These are phyloP conservation scores for Neurospora sublineolata DNA, from an alignment of 495 filamentous ascomycete genomes.

Conservation along the genomic window DNA sequence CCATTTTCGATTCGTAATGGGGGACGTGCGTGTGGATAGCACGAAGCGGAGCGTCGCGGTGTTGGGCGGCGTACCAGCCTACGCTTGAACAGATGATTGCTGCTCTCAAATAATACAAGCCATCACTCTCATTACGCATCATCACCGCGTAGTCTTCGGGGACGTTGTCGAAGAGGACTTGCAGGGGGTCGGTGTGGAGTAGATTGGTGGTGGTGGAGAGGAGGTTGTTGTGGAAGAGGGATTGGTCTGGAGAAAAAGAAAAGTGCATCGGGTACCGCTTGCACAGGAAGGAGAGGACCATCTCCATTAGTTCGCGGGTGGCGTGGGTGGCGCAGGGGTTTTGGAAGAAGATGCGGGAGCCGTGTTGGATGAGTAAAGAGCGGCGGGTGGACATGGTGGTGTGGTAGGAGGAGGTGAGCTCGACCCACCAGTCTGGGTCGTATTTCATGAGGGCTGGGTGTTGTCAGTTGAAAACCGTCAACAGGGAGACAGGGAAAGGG, in stretches of 20 bases:
- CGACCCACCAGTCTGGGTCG: constrained; percentile 84
- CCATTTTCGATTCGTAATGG: constrained; percentile 87
- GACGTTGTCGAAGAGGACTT: constrained; percentile 67
- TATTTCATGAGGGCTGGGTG: constrained; percentile 61
- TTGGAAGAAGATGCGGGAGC: constrained; percentile 50
- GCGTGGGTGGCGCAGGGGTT: constrained; percentile 72
- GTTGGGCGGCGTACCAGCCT: constrained; percentile 69
- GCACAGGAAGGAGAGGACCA: constrained; percentile 67
- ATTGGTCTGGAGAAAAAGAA: constrained; percentile 44
- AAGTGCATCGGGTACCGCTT: constrained; percentile 76
- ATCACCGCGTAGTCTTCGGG: constrained; percentile 84
- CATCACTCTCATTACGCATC: constrained; percentile 58
- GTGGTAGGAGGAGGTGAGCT: constrained; percentile 69
- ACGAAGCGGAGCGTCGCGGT: constrained; percentile 60
- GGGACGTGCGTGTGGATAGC: constrained; percentile 72
- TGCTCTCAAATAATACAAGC: constrained; percentile 66
- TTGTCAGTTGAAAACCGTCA: not conserved
- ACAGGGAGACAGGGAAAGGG: not conserved
- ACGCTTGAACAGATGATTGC: constrained; percentile 69
- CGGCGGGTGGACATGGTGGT: constrained; percentile 60
- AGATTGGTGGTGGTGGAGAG: constrained; percentile 54
- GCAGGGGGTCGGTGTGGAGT: constrained; percentile 52
- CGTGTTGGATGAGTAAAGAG: constrained; percentile 53
- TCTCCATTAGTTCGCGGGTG: constrained; percentile 87
- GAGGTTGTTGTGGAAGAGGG: constrained; percentile 59